Percentiles rank a stretch among this genome's conserved stretches.
Conservation (phyloP, 2,329 filamentous ascomycete genomes). For the Claviceps maximensis region DNA sequence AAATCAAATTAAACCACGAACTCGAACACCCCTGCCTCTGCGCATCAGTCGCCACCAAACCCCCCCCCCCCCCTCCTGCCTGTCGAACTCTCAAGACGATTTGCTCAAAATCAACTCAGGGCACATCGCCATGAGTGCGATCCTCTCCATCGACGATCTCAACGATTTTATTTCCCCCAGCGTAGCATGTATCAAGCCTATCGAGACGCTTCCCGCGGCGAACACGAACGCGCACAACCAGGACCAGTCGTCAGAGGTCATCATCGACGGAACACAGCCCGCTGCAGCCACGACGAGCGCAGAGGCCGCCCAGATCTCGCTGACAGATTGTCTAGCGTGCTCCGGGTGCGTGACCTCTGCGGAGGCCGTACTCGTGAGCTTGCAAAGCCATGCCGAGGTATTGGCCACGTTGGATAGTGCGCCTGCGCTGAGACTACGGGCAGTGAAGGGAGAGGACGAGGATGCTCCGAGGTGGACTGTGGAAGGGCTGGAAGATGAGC, state of each 20-base stretch:
- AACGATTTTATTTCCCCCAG: constrained; percentile 99
- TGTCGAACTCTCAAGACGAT: background rate
- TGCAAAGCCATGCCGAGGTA: constrained; percentile 90
- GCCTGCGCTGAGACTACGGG: constrained; percentile 31
- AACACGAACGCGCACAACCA: constrained; percentile 12
- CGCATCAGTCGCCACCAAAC: background rate
- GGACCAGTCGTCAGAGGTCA: constrained; percentile 69
- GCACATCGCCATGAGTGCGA: constrained; percentile 67
- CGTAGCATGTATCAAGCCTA: constrained; percentile 94
- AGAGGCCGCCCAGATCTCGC: constrained; percentile 76
- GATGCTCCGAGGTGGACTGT: constrained; percentile 20
- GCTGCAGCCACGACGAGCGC: constrained; percentile 39
- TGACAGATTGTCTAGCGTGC: constrained; percentile 94
- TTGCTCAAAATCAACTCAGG: background rate
- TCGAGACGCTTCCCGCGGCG: constrained; percentile 72
- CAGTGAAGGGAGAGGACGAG: constrained; percentile 11
- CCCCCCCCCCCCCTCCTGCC: too few relatives aligned
- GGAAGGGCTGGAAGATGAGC: constrained; percentile 39
- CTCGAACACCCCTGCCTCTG: too few relatives aligned
- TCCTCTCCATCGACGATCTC: constrained; percentile 88
- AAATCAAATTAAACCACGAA: too few relatives aligned
- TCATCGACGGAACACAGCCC: constrained; percentile 70
- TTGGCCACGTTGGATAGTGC: constrained; percentile 64
- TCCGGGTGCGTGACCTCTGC: constrained; percentile 96
- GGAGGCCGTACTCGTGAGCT: constrained; percentile 87